Evolutionary conservation across 805 yeast species (phyloP).

Genomic region (Metschnikowia cerradonensis): DNA sequence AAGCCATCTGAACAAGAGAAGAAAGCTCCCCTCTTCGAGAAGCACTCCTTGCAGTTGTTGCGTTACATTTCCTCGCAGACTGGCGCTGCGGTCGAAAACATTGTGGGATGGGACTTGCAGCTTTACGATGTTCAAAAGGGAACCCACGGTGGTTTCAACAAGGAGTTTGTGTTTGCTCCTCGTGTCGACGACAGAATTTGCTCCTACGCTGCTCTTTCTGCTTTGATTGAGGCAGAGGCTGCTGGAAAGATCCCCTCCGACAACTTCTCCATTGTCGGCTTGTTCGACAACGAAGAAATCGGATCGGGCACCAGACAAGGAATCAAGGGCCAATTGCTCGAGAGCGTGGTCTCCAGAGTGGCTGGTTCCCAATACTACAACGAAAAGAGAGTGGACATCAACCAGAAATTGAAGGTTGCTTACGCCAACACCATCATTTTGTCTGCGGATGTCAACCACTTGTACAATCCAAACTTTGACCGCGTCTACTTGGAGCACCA

Average conservation of each 20-base stretch:
- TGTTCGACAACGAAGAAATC: conserved; percentile 79
- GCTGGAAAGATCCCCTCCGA: conserved; percentile 24
- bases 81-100: conserved; percentile 53
- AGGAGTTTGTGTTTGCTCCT: conserved; percentile 77
- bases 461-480: conserved; percentile 73
- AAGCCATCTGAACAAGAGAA: conserved; percentile 55
- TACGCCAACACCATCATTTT: conserved; percentile 75
- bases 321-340: conserved; percentile 72
- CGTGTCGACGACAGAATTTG: conserved; percentile 83
- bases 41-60: conserved; percentile 63
- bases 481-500: conserved; percentile 71
- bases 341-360: conserved; percentile 58
- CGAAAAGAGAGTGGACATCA: conserved; percentile 16
- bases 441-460: conserved; percentile 82
- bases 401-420: conserved; percentile 33
- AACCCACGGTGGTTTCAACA: conserved; percentile 67
- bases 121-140: conserved; percentile 81
- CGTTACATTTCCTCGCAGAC: conserved; percentile 66
- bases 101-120: conserved; percentile 71
- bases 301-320: conserved; percentile 82
- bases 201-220: conserved; percentile 65
- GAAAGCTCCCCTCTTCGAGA: conserved; percentile 60
- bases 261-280: conserved; percentile 54
- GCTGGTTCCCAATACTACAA: conserved; percentile 28
- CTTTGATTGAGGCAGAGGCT: conserved; percentile 44